Evolutionary conservation across 2,329 filamentous ascomycete genomes (phyloP), one percentile per base, ranked within the genome.

Genomic region (Colletotrichum sidae): DNA sequence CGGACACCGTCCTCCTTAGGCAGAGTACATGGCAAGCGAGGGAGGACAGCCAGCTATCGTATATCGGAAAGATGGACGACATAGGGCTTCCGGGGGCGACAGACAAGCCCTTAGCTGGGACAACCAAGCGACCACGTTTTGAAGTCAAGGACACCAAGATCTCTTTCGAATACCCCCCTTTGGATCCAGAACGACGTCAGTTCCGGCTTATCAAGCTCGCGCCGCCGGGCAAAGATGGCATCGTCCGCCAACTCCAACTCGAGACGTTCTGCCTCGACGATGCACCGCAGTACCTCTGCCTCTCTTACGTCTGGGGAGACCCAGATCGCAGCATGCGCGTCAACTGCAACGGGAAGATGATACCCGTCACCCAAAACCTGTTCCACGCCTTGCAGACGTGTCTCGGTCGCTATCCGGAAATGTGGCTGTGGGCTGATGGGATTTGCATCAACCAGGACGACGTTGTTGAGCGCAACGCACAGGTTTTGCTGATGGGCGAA

Each of bases 361-460:
- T 65, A 6, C 12, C 51, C 2, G 50, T 39, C 10, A 65, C 61
- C 4, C 56, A 44, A 11, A 60, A 65, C n/a, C 37, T 65, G 2
- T 65, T 51, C 2, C 57, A 55, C 8, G 61, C 61, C 5, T 10
- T 65, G 12, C 42, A 47, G n/a, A 47, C 46, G 10, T 63, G 56
- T 35, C 34, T 60, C 25, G 45, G 38, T 9, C 33, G 55, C 4
- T 55, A 63, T 6, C 60, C 60, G 0, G 13, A 52, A 13, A 1
- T 38, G 3, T 65, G 56, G 56, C 55, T 65, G 6, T 60, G 61
- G 61, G 55, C 61, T 4, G 61, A 65, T 34, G 55, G 55, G 7
- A 60, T 65, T 9, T 65, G 61, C 37, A 50, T 65, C 11, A 55
- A 65, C 39, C 61, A 65, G 10, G 45, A 55, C 11, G 17, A 65